Percentiles rank a stretch among this genome's conserved stretches.
These are phyloP conservation scores for Dactylonectria macrodidyma DNA, from an alignment of 2,329 filamentous ascomycete species.

Conservation along the genomic window DNA sequence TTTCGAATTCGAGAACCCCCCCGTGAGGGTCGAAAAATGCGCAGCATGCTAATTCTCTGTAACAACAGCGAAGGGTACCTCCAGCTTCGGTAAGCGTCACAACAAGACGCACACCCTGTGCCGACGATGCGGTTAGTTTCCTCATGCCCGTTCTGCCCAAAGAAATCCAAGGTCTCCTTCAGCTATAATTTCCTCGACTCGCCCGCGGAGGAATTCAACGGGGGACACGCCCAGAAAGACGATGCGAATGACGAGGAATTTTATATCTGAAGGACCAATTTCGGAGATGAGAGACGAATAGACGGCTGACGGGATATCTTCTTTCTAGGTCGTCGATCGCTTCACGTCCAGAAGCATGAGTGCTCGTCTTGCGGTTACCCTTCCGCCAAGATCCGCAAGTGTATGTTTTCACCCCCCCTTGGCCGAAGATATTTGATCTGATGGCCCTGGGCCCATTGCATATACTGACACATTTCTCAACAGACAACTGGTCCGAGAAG, in stretches of 20 bases:
- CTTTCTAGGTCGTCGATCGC: constrained; percentile 86
- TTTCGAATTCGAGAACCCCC: constrained; percentile 35
- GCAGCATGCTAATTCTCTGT: constrained; percentile 43
- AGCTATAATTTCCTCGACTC: constrained; percentile 33
- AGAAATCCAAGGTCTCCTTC: constrained; percentile 23
- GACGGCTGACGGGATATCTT: constrained; percentile 45
- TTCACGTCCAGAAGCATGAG: constrained; percentile 99
- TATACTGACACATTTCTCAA: constrained; percentile 43
- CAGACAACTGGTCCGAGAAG: constrained; percentile 99
- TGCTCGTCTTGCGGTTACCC: constrained; percentile 97
- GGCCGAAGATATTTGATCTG: constrained; percentile 31
- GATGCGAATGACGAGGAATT: constrained; percentile 36
- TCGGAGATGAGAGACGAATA: constrained; percentile 17
- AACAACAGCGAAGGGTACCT: constrained; percentile 69
- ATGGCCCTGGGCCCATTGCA: constrained; percentile 10
- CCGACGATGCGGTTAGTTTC: constrained; percentile 93
- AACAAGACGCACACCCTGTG: constrained; percentile 99
- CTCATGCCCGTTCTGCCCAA: constrained; percentile 29
- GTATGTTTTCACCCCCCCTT: constrained; percentile 74
- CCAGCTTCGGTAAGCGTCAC: constrained; percentile 78
- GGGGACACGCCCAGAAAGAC: constrained; percentile 26
- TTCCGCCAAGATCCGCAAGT: constrained; percentile 97
- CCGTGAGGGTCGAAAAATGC: constrained; percentile 19
- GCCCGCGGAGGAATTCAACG: constrained; percentile 31
- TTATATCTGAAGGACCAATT: constrained; percentile 21